Evolutionary conservation across 2,329 filamentous ascomycete species (phyloP), one percentile per base, ranked within the genome.

Genomic region (Hysterium pulicare): DNA sequence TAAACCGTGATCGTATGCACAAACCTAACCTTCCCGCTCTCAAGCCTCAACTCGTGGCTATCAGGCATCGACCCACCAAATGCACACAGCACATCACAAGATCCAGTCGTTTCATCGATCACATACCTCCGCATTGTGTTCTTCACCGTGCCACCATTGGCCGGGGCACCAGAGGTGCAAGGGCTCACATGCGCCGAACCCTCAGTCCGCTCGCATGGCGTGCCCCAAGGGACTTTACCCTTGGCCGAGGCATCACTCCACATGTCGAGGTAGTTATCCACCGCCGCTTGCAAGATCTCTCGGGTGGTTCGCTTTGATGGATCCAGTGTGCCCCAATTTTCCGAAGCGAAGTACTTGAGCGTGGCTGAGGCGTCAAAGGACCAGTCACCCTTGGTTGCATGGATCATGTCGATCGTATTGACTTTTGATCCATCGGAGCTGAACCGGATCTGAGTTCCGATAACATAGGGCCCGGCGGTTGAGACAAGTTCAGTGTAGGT

Each of bases 361-460:
- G 32, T 34, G 7, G 7, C 15, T 20, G n/a, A 7, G 19, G 32
- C 32, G 32, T 34, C 19, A 16, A 34, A 34, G 32, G 19, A 7
- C 32, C 32, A 34, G 32, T 34, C 32, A 16, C 32, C 32, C 55
- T 34, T 15, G 7, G 32, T 34, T 7, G 24, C 24, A 13, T 28
- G 24, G 24, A 28, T 28, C n/a, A 20, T 34, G 19, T 16, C 32
- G 19, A 34, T 8, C 8, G n/a, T 34, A 10, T 8, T 20, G 32
- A 34, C 15, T 15, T 34, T 34, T 8, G 32, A 16, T 15, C n/a
- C 32, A 13, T 28, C 24, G 24, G 24, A 13, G 8, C 8, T 28
- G 24, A 28, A 28, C 8, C 24, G 24, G 24, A 28, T 7, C 15
- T 34, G 32, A 20, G 19, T 16, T 16, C 32, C 32, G 32, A 34